phyloP scores from a whole-genome alignment of 2,329 filamentous ascomycete genomes.

The Emericellopsis atlantica region DNA sequence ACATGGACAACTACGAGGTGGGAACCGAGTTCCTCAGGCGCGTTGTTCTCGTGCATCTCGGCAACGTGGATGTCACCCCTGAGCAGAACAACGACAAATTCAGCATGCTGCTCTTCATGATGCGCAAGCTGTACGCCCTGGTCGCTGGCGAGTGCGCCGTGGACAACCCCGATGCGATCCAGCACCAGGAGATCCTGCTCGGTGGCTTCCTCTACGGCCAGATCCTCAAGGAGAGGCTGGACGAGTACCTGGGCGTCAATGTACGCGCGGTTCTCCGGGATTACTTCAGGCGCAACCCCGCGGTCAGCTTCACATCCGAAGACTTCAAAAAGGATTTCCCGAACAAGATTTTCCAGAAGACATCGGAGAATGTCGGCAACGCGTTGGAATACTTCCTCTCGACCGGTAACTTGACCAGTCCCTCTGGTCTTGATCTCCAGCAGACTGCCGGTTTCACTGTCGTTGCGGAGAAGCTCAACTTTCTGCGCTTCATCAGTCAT shows the following conservation, averaged over 20 bases:
- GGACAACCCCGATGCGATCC: constrained; percentile 93
- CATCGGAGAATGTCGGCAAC: constrained; percentile 80
- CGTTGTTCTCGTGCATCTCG: constrained; percentile 84
- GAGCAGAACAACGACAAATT: constrained; percentile 86
- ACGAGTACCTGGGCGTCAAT: constrained; percentile 62
- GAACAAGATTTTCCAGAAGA: constrained; percentile 62
- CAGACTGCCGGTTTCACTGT: constrained; percentile 93
- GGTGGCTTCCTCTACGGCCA: constrained; percentile 90
- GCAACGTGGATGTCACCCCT: constrained; percentile 72
- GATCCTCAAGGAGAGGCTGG: constrained; percentile 88
- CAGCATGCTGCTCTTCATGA: constrained; percentile 88
- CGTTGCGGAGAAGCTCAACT: constrained; percentile 98
- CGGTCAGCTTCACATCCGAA: constrained; percentile 63
- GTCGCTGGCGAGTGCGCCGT: constrained; percentile 86
- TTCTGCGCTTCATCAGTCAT: constrained; percentile 94
- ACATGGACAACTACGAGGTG: constrained; percentile 76
- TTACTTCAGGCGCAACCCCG: constrained; percentile 40
- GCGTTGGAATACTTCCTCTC: constrained; percentile 91
- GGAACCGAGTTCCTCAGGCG: constrained; percentile 84
- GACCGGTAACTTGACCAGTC: constrained; percentile 85
- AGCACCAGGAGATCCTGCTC: constrained; percentile 89
- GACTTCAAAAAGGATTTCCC: constrained; percentile 74
- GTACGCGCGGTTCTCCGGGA: constrained; percentile 42
- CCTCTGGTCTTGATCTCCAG: constrained; percentile 85
- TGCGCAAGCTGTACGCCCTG: constrained; percentile 84